Evolutionary conservation across 257 asterid genomes (phyloP).

Genomic region (Orobanche coerulescens): DNA sequence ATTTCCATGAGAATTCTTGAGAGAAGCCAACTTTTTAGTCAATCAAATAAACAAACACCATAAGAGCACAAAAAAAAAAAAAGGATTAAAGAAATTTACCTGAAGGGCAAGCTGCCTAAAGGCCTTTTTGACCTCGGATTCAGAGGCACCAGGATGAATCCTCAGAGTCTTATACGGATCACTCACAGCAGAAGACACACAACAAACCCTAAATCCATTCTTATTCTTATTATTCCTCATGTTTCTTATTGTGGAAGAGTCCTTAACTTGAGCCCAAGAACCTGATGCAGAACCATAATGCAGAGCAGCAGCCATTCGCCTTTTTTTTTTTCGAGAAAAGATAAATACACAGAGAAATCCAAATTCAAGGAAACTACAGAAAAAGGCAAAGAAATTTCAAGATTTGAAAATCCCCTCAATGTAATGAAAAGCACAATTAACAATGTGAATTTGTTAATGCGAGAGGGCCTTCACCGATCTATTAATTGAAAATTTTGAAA

Average conservation of each 20-base stretch:
- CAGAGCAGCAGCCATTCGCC: constrained; percentile 39
- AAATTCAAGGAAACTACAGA: background rate
- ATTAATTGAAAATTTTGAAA: too few relatives aligned
- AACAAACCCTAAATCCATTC: constrained; percentile 36
- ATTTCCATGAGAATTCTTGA: background rate
- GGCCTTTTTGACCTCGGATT: constrained; percentile 73
- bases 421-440: too few relatives aligned
- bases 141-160: constrained; percentile 60
- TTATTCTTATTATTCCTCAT: constrained; percentile 8
- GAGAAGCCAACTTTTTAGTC: background rate
- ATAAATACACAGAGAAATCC: background rate
- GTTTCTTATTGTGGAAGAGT: constrained; percentile 21
- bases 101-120: constrained; percentile 70
- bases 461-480: too few relatives aligned
- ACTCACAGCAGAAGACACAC: constrained; percentile 35
- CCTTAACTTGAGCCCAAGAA: constrained; percentile 34
- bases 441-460: too few relatives aligned
- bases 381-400: too few relatives aligned
- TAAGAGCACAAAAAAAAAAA: background rate
- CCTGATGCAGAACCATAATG: constrained; percentile 37
- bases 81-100: constrained; percentile 23
- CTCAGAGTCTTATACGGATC: constrained; percentile 70
- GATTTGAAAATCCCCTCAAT: too few relatives aligned
- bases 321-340: background rate
- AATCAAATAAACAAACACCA: background rate